Base-by-base conservation (phyloP, 2,329 filamentous ascomycete genomes). In the Ceratocystis papillata region DNA sequence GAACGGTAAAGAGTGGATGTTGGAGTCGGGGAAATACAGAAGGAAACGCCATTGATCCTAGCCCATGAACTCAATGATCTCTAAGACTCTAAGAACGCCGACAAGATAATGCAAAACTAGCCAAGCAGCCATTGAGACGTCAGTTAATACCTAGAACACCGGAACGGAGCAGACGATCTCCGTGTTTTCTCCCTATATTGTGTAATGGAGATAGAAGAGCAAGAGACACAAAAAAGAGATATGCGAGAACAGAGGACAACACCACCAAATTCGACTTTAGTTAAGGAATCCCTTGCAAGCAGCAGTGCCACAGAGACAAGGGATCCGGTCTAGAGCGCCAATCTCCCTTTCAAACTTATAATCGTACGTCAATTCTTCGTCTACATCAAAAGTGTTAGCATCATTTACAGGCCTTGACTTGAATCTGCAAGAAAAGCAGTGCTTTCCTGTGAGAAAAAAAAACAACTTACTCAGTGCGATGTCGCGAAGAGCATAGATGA, bases 261-360 rank as follows among this genome's bases (percentile, higher is more conserved):
- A 41, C 37, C 2, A 12, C 37, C 37, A 41, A 41, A 3, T 41
- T 41, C 2, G 37, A 60, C 37, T 53, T 84, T 81, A 99, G 78
- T 99, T 99, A 77, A 99, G 89, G 80, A 97, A 99, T 69, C 94
- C 94, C 81, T 99, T 99, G 80, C 94, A 99, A 61, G 90, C 91
- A 37, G 92, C 86, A 55, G 93, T 96, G 68, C 94, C 94, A 76
- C 94, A 99, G 63, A 99, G 86, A 79, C 94, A 99, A 63, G 94
- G 94, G 72, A 99, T 96, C 70, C 94, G 90, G 76, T 99, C 94
- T 69, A 91, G 84, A 71, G 90, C 95, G 73, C 91, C 91, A 73
- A 95, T 90, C 77, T 99, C 94, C 72, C 94, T 89, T 79, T 99
- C 94, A 76, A 99, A 99, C 77, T 99, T 99, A 83, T 99, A 99